A percentile compares a stretch with the other conserved stretches of the same genome.
Evolutionary conservation across 129 eudicot species (phyloP).

Genomic region (Heracleum sosnowskyi): DNA sequence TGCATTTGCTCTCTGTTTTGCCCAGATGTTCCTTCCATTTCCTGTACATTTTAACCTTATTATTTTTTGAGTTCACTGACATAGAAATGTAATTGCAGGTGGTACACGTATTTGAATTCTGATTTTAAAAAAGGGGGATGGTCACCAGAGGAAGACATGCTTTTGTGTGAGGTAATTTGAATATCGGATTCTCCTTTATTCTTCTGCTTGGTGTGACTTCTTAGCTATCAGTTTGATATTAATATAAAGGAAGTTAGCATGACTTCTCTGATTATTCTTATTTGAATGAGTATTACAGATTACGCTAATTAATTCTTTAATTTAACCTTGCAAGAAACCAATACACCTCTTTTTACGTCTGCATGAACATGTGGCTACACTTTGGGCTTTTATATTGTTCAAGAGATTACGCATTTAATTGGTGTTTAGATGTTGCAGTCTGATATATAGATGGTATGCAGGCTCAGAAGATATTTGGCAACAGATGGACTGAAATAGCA

Average conservation of each 20-base stretch:
- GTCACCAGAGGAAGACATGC: slow-evolving; percentile 95
- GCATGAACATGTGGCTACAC: neutral
- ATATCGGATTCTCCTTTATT: neutral
- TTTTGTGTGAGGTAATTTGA: slow-evolving; percentile 20
- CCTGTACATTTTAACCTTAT: neutral
- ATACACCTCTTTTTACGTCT: neutral
- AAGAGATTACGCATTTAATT: neutral
- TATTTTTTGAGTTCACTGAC: slow-evolving; percentile 3
- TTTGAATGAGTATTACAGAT: slow-evolving; percentile 10
- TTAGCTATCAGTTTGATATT: neutral
- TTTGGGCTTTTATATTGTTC: too few species aligned
- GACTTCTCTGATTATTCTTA: neutral
- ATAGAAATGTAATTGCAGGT: slow-evolving; percentile 34
- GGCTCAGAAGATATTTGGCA: slow-evolving; percentile 95
- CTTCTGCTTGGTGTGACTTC: slow-evolving; percentile 4
- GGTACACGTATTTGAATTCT: slow-evolving; percentile 94
- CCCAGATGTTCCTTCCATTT: neutral
- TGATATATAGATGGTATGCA: slow-evolving; percentile 35
- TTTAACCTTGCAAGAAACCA: neutral
- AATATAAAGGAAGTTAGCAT: neutral
- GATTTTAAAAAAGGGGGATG: slow-evolving; percentile 96
- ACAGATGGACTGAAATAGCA: slow-evolving; percentile 98
- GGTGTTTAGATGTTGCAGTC: slow-evolving; percentile 1
- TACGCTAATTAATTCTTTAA: neutral
- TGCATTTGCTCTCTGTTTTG: neutral